Evolutionary conservation across 2,329 filamentous ascomycete species (phyloP), one percentile per base, ranked within the genome.

Genomic region (Fusarium secorum): DNA sequence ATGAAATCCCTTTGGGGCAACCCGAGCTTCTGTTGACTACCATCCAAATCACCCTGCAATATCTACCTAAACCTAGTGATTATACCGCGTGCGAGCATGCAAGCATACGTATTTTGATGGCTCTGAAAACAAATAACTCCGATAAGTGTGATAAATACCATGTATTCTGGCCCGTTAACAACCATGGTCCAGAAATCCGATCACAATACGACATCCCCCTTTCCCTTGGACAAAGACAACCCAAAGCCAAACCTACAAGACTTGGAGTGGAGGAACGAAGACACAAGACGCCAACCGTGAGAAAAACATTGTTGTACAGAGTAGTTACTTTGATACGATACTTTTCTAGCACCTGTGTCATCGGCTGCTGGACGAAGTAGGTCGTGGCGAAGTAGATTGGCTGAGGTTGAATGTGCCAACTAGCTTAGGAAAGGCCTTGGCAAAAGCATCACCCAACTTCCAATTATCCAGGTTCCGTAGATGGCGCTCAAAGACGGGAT

Each of bases 401-500:
- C 74, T 71, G 17, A 80, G 58, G 56, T 78, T 78, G 57, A 74
- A 80, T 11, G 74, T 77, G 11, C 78, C 77, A 11, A 64, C 70
- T 20, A 82, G 68, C 13, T 56, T 78, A 0, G 93, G 93, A 74
- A 91, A 93, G 0, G 86, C 83, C 66, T 86, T 84, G 26, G 86
- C 85, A 79, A 96, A 96, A 4, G 84, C 83, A 9, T 88, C 86
- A 0, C 94, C 94, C 4, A 97, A 77, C 64, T 89, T 91, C 94
- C 95, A 98, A 76, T 97, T 97, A 64, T 90, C 87, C 41, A 94
- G 77, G 45, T 92, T 86, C 6, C 91, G 82, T 52, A 97, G 77
- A 78, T 98, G 94, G 39, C 89, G 85, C 81, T 97, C 93, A 78
- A 97, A 97, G 0, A 93, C 92, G 0, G 94, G 94, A 71, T 96